Base-by-base conservation (phyloP, 441 rosid genomes). In the Erodium chrysanthum region DNA sequence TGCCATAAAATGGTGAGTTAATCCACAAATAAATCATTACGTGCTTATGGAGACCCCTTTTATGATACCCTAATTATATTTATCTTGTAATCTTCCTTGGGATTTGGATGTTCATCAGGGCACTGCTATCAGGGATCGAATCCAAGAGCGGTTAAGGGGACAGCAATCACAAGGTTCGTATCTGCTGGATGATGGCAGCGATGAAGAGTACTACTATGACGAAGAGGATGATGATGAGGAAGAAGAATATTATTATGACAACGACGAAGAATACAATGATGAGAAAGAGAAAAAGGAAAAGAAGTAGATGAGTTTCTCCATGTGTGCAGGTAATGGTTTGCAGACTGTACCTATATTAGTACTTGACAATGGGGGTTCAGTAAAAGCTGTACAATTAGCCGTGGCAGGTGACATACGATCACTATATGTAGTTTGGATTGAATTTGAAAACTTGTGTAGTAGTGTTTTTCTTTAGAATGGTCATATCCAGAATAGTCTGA, bases 1-100 rank as follows among this genome's bases (percentile, higher is more conserved):
- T 91, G 89, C 81, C 97, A 91, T 71, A 89, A 91, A 79, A 86
- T 91, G 97, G 97, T 91, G 46, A 77, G 81, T 21, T 18, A 21
- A 40, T 29, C 15, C 59, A 58, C 25, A 52, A 12, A 37, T 9
- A 31, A 14, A 31, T 25, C 14, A 21, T n/a, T 71, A 14, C 31
- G 1, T 18, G 18, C 6, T 2, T 4, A 31, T 31, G 6, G 6
- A 31, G 4, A 25, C 29, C 29, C 3, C 29, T 25, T 25, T 25
- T 25, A 25, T 25, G 3, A 3, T 25, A 25, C 1, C 2, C 1
- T 25, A 25, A 25, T 25, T 25, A 25, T 25, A 25, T 25, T 25
- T 25, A 25, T 25, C 3, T 21, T 31, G 44, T 29, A 2, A 25
- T 8, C 5, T 31, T 31, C 35, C 6, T 4, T 20, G 23, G 18